Evolutionary conservation across 2,329 filamentous ascomycete genomes (phyloP).

Genomic region (Diaporthe citri): DNA sequence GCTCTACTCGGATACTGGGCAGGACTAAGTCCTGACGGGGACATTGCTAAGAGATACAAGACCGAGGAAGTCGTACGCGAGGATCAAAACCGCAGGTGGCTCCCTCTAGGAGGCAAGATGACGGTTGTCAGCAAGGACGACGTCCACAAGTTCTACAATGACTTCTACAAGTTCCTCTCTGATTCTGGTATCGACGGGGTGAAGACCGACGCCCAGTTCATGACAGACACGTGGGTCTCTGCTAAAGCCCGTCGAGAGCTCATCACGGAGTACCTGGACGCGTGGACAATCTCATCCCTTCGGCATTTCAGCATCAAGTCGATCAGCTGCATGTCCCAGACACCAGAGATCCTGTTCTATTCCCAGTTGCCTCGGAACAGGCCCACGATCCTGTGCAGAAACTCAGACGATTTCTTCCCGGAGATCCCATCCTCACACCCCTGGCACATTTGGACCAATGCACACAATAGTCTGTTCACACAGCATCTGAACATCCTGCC

Average conservation of each 20-base stretch:
- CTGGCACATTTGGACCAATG: conserved; percentile 97
- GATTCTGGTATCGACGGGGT: conserved; percentile 84
- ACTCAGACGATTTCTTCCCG: conserved; percentile 94
- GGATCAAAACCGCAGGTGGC: conserved; percentile 58
- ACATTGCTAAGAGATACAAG: conserved; percentile 83
- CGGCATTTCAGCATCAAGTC: conserved; percentile 82
- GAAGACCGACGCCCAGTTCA: conserved; percentile 94
- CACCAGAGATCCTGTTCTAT: conserved; percentile 87
- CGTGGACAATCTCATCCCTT: conserved; percentile 84
- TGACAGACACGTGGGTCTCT: conserved; percentile 80
- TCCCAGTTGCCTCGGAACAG: conserved; percentile 83
- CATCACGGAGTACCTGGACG: conserved; percentile 83
- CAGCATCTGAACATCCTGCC: conserved; percentile 89
- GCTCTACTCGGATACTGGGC: conserved; percentile 92
- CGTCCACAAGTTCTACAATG: conserved; percentile 82
- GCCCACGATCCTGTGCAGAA: conserved; percentile 81
- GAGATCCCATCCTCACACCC: conserved; percentile 83
- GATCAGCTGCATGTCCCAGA: conserved; percentile 96
- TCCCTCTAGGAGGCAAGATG: conserved; percentile 73
- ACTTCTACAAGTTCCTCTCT: conserved; percentile 89
- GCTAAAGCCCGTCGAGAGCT: conserved; percentile 79
- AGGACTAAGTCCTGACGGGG: conserved; percentile 80
- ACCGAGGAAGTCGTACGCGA: conserved; percentile 72
- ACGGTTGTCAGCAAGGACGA: conserved; percentile 81
- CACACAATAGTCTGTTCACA: conserved; percentile 86